phyloP scores from a whole-genome alignment of 2,329 filamentous ascomycete genomes.

The Colletotrichum graminicola region DNA sequence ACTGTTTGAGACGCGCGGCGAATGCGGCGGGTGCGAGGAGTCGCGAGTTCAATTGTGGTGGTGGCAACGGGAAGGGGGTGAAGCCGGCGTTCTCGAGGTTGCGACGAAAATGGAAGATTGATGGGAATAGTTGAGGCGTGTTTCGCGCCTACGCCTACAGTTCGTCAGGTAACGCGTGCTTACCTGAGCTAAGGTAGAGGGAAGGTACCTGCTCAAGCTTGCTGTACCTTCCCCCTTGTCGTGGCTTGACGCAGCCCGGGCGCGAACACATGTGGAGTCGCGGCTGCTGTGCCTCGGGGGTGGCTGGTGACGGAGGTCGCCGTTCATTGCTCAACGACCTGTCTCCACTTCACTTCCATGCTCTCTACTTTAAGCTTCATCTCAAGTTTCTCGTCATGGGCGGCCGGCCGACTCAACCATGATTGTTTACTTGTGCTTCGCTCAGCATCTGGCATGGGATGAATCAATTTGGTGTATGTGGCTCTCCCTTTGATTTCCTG shows the following conservation, averaged over 20 bases:
- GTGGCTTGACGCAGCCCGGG: slow-evolving; percentile 30
- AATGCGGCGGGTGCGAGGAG: slow-evolving; percentile 8
- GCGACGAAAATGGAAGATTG: slow-evolving; percentile 41
- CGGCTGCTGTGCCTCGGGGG: slow-evolving; percentile 18
- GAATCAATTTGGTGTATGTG: background rate
- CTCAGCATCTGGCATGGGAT: background rate
- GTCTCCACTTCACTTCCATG: slow-evolving; percentile 15
- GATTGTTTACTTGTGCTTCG: background rate
- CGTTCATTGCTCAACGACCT: slow-evolving; percentile 23
- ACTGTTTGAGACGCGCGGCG: background rate
- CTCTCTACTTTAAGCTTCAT: background rate
- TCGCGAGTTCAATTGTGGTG: slow-evolving; percentile 31
- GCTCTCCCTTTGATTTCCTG: too few species aligned
- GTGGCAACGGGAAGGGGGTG: slow-evolving; percentile 26
- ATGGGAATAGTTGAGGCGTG: slow-evolving; percentile 37
- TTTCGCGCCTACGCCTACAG: slow-evolving; percentile 41
- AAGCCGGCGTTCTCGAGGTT: slow-evolving; percentile 30
- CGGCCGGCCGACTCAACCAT: background rate
- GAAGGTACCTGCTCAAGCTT: slow-evolving; percentile 18
- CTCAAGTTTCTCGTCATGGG: background rate
- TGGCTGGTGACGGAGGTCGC: slow-evolving; percentile 37
- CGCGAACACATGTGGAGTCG: slow-evolving; percentile 24
- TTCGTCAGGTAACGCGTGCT: slow-evolving; percentile 42
- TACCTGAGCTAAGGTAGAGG: slow-evolving; percentile 40
- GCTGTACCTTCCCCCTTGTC: slow-evolving; percentile 35